Base-by-base conservation (phyloP, 2,329 filamentous ascomycete genomes). In the Alternaria solani region DNA sequence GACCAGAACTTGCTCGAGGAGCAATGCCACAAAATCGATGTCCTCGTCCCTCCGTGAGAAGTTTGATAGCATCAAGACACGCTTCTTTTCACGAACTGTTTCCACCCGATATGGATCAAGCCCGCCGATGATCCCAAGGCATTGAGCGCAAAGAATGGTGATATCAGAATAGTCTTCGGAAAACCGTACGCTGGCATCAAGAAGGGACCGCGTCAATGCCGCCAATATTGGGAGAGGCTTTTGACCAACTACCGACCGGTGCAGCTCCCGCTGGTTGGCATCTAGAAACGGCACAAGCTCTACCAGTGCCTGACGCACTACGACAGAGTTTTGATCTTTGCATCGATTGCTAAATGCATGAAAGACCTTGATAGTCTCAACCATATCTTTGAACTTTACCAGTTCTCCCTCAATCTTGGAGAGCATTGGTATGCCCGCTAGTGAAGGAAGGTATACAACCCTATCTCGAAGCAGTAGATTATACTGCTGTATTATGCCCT, bases 91-190 rank as follows among this genome's bases (percentile, higher is more conserved):
- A 58, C 91, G 87, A 11, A 91, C 86, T 0, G 88, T 88, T 71
- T 99, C 95, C 2, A 97, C 87, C 60, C 92, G 88, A 71, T 96
- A 97, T 1, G 94, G 90, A 76, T 99, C 96, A 23, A 99, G 81
- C 66, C 94, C 97, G 7, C 96, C 95, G 54, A 99, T 88, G 20
- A 96, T 84, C 0, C 96, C 96, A 39, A 99, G 84, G 65, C 92
- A 95, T 71, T 91, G 88, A 14, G 93, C 91, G 63, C 92, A 93
- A 3, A 96, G 82, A 18, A 87, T 83, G 51, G 89, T 85, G 55
- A 98, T 91, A 12, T 88, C 87, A 7, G 83, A 77, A 42, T 91
- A 86, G 12, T 85, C 83, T 51, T 87, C 86, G 65, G 89, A 91
- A 78, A 95, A 95, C 64, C 90, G 93, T 55, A 93, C 88, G 51